Base-by-base conservation (phyloP, 2,329 filamentous ascomycete species). In the Aspergillus sp. region DNA sequence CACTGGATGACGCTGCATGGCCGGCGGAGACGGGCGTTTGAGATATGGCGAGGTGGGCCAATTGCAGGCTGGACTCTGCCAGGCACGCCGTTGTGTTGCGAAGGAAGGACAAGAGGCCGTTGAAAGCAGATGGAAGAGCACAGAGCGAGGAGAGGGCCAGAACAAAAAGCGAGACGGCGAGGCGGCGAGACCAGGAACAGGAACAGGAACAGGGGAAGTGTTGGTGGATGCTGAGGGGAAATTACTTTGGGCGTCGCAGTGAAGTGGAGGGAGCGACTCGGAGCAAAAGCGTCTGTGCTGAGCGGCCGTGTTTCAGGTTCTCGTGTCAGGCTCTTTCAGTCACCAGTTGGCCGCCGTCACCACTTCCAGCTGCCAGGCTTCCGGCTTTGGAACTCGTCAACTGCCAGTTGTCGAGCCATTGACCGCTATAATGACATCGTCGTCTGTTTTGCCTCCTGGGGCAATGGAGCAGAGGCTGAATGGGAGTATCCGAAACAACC, bases 31-130 rank as follows among this genome's bases (percentile, higher is more conserved):
- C 45, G 47, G 52, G 52, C 45, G 55, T 57, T 57, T 57, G 55
- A 57, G 55, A 57, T 57, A 53, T 47, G 49, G 22, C n/a, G 26
- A 53, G 55, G 49, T 57, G 26, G 43, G 49, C 55, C 49, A 53
- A 53, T 49, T 12, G 44, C 9, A 30, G 24, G 44, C 26, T n/a
- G 22, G 26, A 24, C 22, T 26, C 43, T n/a, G 43, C 20, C 43
- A 45, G 20, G n/a, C 20, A 15, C 24, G 13, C 3, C 9, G 15
- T 24, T 30, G 44, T 17, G 44, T 13, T 34, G 26, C n/a, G 7
- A 34, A 13, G 22, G 15, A 47, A 30, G 43, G 26, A 32, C 22
- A 5, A 8, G 24, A 32, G 22, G 8, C 13, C 7, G 13, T 32
- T 11, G 17, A 22, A 32, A 32, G 44, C 15, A 36, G 12, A 30